Evolutionary conservation across 1,284 basidiomycete species (phyloP).

Genomic region (Leccinum griseonigrum): DNA sequence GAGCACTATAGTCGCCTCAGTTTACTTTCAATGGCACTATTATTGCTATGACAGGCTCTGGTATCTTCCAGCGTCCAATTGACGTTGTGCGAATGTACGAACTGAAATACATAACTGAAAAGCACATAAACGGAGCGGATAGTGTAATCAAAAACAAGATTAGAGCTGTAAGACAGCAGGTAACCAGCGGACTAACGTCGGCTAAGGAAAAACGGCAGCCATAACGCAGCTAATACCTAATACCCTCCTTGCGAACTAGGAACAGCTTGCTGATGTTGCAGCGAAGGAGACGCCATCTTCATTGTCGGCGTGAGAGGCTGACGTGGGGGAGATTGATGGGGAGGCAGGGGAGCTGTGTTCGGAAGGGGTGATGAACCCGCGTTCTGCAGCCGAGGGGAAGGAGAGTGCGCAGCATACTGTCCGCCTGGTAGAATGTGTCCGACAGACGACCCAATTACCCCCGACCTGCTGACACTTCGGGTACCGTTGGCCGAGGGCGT

Average conservation of each 20-base stretch:
- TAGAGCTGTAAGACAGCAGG: constrained; percentile 21
- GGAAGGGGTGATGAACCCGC: constrained; percentile 46
- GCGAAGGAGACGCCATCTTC: constrained; percentile 57
- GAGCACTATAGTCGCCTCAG: background rate
- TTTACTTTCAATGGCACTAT: background rate
- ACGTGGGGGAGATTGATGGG: constrained; percentile 52
- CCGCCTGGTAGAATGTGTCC: constrained; percentile 39
- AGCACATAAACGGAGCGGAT: constrained; percentile 38
- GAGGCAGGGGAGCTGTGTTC: constrained; percentile 41
- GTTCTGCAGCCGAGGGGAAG: constrained; percentile 56
- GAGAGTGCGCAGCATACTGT: constrained; percentile 41
- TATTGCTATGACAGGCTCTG: background rate
- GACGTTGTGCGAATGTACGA: constrained; percentile 28
- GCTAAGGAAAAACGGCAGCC: constrained; percentile 8
- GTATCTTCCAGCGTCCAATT: constrained; percentile 23
- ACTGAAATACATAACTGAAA: constrained; percentile 38
- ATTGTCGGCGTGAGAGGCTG: constrained; percentile 52
- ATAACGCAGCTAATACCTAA: constrained; percentile 38
- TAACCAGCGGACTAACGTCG: constrained; percentile 12
- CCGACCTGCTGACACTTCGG: constrained; percentile 41
- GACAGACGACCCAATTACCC: constrained; percentile 25
- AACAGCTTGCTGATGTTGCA: constrained; percentile 57
- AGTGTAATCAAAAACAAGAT: constrained; percentile 36
- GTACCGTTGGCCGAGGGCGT: constrained; percentile 57
- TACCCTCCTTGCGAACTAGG: constrained; percentile 45